Base-by-base conservation (phyloP, 2,329 filamentous ascomycete genomes). In the Paramyrothecium sp. region DNA sequence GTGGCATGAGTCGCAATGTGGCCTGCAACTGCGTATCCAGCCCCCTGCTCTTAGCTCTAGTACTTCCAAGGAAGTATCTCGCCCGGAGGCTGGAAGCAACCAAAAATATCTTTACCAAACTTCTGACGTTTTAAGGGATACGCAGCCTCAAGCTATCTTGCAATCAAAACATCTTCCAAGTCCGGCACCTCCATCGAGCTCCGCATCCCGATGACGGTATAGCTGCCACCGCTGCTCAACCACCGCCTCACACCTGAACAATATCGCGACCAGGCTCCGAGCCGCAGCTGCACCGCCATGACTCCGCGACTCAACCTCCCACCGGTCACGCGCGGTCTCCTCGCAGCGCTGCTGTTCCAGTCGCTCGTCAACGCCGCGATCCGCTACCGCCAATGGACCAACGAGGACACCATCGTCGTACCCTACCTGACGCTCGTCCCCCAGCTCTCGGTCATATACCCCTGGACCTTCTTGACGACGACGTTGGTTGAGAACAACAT, bases 401-500 rank as follows among this genome's bases (percentile, higher is more conserved):
- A 78, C 68, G 79, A 84, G 73, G 83, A 78, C 67, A 80, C 82
- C 70, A 87, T 89, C 63, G 85, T 91, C 65, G 87, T 95, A 58
- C 92, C 94, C 59, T 98, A 94, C 78, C 82, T 99, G 59, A 90
- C 90, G 55, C 84, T 98, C 60, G 86, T 98, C 48, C 95, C 95
- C 7, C 88, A 91, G 66, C 80, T 88, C 56, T 94, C 92, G 57
- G 78, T 96, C 58, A 83, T 91, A 68, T 97, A 96, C 70, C 95
- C 95, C 1, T 99, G 95, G 95, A 96, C 92, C 1, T 89, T 97
- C 62, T 67, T 96, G 56, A 90, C 91, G 3, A 89, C 92, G 2
- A 91, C 92, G 0, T 83, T 97, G 56, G 92, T 97, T 52, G 95
- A 99, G 78, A 90, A 91, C 74, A 98, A 98, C 73, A 81, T 98